A percentile compares a stretch with the other conserved stretches of the same genome.
These are phyloP conservation scores for Fusarium dlaminii DNA, from an alignment of 2,329 filamentous ascomycete species.

Conservation along the genomic window DNA sequence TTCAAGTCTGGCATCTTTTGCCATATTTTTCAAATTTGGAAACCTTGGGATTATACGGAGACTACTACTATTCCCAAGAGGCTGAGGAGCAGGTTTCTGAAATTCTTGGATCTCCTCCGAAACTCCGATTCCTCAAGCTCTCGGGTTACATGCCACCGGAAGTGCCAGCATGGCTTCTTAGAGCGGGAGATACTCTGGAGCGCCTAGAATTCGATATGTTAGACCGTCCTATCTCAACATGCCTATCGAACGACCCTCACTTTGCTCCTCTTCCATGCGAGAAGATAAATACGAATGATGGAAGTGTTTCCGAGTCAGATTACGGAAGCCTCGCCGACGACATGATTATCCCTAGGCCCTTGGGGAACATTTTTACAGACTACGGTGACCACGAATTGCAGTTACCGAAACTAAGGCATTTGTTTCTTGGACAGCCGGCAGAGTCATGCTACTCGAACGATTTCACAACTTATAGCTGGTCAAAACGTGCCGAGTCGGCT, in stretches of 20 bases:
- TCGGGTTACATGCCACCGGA: conserved; percentile 6
- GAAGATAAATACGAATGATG: background rate
- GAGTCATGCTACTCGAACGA: background rate
- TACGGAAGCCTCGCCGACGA: background rate
- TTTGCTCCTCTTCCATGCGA: conserved; percentile 5
- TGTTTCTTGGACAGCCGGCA: background rate
- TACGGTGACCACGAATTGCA: accelerated
- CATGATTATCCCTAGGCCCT: background rate
- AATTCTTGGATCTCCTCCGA: background rate
- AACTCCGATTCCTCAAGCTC: conserved; percentile 21
- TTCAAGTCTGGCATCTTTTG: conserved; percentile 20
- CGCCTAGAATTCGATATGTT: conserved; percentile 28
- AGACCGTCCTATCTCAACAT: background rate
- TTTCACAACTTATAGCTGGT: background rate
- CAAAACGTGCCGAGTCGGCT: background rate
- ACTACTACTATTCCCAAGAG: accelerated
- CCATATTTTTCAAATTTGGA: conserved; percentile 19
- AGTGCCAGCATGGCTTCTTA: conserved; percentile 19
- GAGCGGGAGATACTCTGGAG: background rate
- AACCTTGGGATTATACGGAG: conserved; percentile 15
- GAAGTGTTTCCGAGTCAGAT: background rate
- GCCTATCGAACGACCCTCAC: accelerated
- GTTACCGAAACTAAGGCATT: background rate
- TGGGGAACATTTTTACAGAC: background rate
- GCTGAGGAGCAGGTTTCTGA: background rate